These are phyloP conservation scores for Colletotrichum destructivum DNA, from an alignment of 2,329 filamentous ascomycete genomes.

Conservation along the genomic window DNA sequence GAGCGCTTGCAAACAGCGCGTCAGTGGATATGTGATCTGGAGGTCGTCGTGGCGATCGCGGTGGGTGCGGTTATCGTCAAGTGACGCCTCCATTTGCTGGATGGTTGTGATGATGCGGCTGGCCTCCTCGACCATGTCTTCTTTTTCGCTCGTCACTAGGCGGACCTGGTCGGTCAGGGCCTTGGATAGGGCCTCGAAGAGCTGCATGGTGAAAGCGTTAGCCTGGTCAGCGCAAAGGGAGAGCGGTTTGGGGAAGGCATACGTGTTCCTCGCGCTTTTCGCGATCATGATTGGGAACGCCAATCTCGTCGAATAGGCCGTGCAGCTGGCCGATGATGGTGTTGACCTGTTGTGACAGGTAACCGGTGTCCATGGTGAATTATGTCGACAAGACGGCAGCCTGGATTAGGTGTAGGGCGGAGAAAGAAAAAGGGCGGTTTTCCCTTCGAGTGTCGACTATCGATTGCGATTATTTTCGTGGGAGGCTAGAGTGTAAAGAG, in stretches of 20 bases:
- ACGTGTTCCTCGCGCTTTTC: conserved; percentile 93
- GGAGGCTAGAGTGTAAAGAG: not conserved
- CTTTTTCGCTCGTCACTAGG: conserved; percentile 88
- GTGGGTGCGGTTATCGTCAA: conserved; percentile 81
- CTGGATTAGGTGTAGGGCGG: not conserved
- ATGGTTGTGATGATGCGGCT: conserved; percentile 88
- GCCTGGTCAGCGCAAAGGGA: not conserved
- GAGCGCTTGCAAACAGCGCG: conserved; percentile 81
- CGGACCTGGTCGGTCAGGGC: conserved; percentile 92
- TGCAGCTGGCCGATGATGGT: conserved; percentile 94
- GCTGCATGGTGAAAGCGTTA: conserved; percentile 63
- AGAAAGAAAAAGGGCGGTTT: not conserved
- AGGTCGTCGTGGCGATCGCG: conserved; percentile 78
- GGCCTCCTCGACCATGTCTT: conserved; percentile 90
- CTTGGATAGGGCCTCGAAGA: conserved; percentile 92
- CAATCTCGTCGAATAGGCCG: conserved; percentile 96
- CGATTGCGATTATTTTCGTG: conserved; percentile 4
- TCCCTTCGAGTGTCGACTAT: not conserved
- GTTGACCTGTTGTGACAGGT: conserved; percentile 94
- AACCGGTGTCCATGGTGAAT: conserved; percentile 85
- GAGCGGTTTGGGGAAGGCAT: conserved; percentile 48
- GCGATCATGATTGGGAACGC: conserved; percentile 93
- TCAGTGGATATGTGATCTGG: conserved; percentile 86
- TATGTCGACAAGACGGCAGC: conserved; percentile 4
- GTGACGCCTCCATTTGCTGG: conserved; percentile 91